These are phyloP conservation scores for Sinapis alba DNA, from an alignment of 441 rosid genomes.

Conservation along the genomic window DNA sequence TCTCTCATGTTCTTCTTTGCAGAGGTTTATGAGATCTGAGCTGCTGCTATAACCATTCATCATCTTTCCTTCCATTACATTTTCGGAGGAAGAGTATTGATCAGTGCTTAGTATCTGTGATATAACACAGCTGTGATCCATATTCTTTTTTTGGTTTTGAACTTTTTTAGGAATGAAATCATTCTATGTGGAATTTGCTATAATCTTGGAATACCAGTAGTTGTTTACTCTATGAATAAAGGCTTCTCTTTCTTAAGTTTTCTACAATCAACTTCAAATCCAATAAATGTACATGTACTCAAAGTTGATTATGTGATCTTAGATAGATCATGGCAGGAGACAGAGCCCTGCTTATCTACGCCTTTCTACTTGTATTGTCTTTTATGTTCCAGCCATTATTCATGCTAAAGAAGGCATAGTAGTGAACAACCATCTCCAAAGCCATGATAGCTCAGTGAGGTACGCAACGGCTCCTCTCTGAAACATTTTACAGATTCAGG, in stretches of 20 bases:
- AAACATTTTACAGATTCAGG: not conserved
- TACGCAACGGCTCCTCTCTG: not conserved
- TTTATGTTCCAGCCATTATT: slow-evolving; percentile 45
- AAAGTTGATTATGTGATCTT: slow-evolving; percentile 48
- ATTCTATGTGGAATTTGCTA: not conserved
- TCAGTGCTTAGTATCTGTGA: slow-evolving; percentile 10
- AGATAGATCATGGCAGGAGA: slow-evolving; percentile 56
- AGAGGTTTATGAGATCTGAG: slow-evolving; percentile 39
- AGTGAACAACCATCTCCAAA: not conserved
- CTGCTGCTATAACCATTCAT: slow-evolving; percentile 14
- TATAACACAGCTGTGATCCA: slow-evolving; percentile 9
- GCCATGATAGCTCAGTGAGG: not conserved
- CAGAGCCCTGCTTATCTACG: slow-evolving; percentile 53
- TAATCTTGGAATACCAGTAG: slow-evolving; percentile 6
- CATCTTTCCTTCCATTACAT: slow-evolving; percentile 10
- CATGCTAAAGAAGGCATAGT: slow-evolving; percentile 27
- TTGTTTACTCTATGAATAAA: slow-evolving; percentile 23
- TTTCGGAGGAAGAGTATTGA: slow-evolving; percentile 11
- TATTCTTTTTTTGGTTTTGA: not conserved
- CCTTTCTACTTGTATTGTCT: slow-evolving; percentile 37
- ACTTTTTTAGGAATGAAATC: slow-evolving; percentile 26
- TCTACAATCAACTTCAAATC: not conserved
- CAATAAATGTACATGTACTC: not conserved
- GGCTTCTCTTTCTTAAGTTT: slow-evolving; percentile 1
- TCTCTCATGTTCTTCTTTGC: slow-evolving; percentile 21